Evolutionary conservation across 2,329 filamentous ascomycete species (phyloP), one percentile per base, ranked within the genome.

Genomic region (Fusarium sp.): DNA sequence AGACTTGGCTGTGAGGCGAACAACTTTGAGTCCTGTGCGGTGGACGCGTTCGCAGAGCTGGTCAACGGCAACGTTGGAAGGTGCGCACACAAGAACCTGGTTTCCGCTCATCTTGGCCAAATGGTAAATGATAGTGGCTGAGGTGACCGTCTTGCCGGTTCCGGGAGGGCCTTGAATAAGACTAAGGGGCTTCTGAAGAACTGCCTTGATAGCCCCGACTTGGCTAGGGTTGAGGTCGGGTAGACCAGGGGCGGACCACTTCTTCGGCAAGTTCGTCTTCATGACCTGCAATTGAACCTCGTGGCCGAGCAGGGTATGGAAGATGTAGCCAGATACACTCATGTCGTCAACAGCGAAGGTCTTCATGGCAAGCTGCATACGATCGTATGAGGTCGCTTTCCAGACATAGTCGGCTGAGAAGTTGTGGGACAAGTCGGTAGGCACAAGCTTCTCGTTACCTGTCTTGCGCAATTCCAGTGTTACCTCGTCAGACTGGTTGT

Each of bases 321-420:
- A 99, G 69, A 99, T 97, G 81, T 97, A 99, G 37, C 96, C 96
- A 22, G 96, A 98, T 43, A 99, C 95, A 75, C 94, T 97, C 91
- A 97, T 92, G 79, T 99, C 96, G 73, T 99, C 95, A 44, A 98
- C 90, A 7, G 96, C 96, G 77, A 99, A 99, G 0, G 93, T 98
- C 85, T 97, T 98, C 95, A 99, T 98, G 55, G 96, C 96, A 70
- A 94, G 89, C 79, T 99, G 96, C 96, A 99, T 99, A 67, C 96
- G 94, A 76, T 99, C 96, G 77, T 99, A 99, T 0, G 95, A 98
- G 1, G 96, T 99, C 15, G 96, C 96, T 78, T 99, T 99, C 96
- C 96, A 99, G 56, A 99, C 96, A 76, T 99, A 99, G 78, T 99
- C 96, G 70, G 95, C 96, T 17, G 94, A 97, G 81, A 99, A 99